Conservation (phyloP, 1,284 basidiomycete species). For the Cutaneotrichosporon sp. region DNA sequence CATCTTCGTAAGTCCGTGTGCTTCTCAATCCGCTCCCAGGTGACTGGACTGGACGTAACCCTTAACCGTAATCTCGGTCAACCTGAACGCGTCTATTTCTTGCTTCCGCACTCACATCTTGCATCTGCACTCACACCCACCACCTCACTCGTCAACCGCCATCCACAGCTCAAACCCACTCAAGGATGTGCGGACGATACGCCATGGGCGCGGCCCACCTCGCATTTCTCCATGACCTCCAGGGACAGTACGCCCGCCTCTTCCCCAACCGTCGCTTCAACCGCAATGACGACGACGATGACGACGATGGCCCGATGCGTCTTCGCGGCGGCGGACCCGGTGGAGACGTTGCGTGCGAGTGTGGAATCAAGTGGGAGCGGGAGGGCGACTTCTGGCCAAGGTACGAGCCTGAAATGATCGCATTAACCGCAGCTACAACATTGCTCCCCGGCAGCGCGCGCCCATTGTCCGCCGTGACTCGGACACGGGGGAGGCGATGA, state of each 20-base stretch:
- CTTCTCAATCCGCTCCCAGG: too few relatives aligned
- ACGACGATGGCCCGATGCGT: conserved; percentile 3
- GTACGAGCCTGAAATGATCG: conserved; percentile 13
- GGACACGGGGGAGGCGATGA: conserved; percentile 52
- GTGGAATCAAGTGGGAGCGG: conserved; percentile 34
- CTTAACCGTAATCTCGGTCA: too few relatives aligned
- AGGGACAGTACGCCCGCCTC: conserved; percentile 16
- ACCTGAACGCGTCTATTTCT: too few relatives aligned
- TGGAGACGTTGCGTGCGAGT: conserved; percentile 16
- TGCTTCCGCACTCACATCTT: too few relatives aligned
- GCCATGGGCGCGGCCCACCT: conserved; percentile 34
- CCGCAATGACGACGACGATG: conserved; percentile 3
- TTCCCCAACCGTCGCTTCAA: conserved; percentile 6
- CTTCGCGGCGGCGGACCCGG: conserved; percentile 13
- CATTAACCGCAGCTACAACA: conserved; percentile 37
- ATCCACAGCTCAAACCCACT: not conserved
- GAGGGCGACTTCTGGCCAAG: conserved; percentile 34
- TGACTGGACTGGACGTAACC: too few relatives aligned
- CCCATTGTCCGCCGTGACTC: conserved; percentile 36
- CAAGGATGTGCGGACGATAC: conserved; percentile 40
- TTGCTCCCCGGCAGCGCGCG: conserved; percentile 40
- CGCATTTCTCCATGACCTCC: conserved; percentile 14
- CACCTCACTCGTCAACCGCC: too few relatives aligned
- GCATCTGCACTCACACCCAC: not conserved
- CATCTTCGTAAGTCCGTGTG: too few relatives aligned